Base-by-base conservation (phyloP, 805 yeast species). In the Torulaspora quercuum region DNA sequence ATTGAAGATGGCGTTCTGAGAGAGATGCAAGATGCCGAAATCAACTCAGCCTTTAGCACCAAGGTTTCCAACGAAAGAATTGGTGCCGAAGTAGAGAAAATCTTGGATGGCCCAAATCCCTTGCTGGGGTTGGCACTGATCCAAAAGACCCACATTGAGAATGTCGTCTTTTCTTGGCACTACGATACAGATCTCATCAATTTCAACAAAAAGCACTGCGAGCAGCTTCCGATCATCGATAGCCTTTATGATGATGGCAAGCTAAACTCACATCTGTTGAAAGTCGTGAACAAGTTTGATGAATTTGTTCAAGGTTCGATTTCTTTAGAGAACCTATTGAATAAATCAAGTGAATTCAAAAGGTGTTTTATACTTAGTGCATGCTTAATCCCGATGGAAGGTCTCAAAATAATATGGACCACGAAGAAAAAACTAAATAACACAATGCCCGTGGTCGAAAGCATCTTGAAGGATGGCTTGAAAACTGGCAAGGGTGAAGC, bases 21-120 rank as follows among this genome's bases (percentile, higher is more conserved):
- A 1, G 82, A 90, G 0, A 88, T 92, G 95, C 66, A 59, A 22
- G 68, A 71, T 23, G 60, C 64, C 1, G 72, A 69, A 6, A 77
- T 90, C 34, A 77, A 75, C 45, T 44, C 55, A 0, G 79, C 84
- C 2, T 68, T 92, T 31, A 59, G 69, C 12, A 69, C 72, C 18
- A 92, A 92, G 52, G 88, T 92, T 32, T 84, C 95, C 39, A 70
- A 92, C 35, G 98, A 92, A 59, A 70, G 98, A 45, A 78, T 92
- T 11, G 97, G 96, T 3, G 78, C 76, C 5, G 98, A 92, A 54
- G 59, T 89, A 32, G 79, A 72, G 29, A 92, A 92, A 59, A 82
- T 82, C 25, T 64, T 90, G n/a, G 60, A 61, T n/a, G 76, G 88
- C 5, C 53, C 64, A 6, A 70, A 80, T 49, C 84, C 89, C 0